Evolutionary conservation across 805 yeast species (phyloP).

Genomic region (Scheffersomyces coipomensis): DNA sequence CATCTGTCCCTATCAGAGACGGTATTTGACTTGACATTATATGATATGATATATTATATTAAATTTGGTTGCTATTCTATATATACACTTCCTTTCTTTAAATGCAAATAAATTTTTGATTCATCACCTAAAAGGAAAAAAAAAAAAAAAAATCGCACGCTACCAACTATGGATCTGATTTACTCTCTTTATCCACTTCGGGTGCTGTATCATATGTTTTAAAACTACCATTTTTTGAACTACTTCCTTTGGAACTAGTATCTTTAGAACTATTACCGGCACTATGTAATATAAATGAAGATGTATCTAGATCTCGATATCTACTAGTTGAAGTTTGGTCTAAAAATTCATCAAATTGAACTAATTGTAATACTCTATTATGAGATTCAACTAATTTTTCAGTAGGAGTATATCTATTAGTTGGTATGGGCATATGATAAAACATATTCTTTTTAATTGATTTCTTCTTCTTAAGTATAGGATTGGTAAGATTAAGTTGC

Average conservation of each 20-base stretch:
- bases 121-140: no score
- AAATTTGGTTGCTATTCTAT: no score
- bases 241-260: slow-evolving; percentile 8
- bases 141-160: no score
- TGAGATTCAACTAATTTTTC: slow-evolving; percentile 17
- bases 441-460: slow-evolving; percentile 8
- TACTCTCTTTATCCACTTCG: no score
- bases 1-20: neutral
- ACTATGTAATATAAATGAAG: slow-evolving; percentile 15
- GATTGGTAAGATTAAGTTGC: no score
- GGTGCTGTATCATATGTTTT: no score
- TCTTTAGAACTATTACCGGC: slow-evolving; percentile 8
- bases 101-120: no score
- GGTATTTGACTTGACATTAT: neutral
- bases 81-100: no score
- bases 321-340: slow-evolving; percentile 14
- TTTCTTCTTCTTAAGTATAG: neutral
- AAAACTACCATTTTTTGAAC: neutral
- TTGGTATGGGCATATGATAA: slow-evolving; percentile 18
- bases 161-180: no score
- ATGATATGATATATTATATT: no score
- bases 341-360: slow-evolving; percentile 16
- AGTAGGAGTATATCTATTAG: slow-evolving; percentile 14
- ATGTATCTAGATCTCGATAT: slow-evolving; percentile 22
- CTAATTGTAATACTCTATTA: slow-evolving; percentile 18